Evolutionary conservation across 805 yeast species (phyloP).

Genomic region (Nakazawaea ambrosiae): DNA sequence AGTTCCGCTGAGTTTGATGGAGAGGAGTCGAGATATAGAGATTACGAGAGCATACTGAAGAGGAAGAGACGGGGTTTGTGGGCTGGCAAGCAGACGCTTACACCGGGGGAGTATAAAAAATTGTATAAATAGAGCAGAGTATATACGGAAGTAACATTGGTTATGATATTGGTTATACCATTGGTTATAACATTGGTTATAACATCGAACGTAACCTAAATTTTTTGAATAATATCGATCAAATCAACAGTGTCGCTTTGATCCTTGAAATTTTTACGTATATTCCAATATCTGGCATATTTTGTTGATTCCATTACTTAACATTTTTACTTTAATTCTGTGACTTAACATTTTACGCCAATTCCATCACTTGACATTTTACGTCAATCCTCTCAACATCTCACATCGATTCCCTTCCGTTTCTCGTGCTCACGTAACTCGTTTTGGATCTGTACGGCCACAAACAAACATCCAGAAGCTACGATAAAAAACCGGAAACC

Average conservation of each 20-base stretch:
- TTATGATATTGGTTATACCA: too few relatives aligned
- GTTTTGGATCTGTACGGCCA: constrained; percentile 90
- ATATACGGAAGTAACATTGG: too few relatives aligned
- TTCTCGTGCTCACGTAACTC: constrained; percentile 84
- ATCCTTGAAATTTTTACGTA: too few relatives aligned
- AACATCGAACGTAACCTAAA: too few relatives aligned
- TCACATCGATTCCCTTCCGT: constrained; percentile 73
- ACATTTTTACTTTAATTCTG: not conserved
- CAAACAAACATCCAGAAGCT: constrained; percentile 63
- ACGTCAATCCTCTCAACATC: constrained; percentile 61
- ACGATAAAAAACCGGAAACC: constrained; percentile 61
- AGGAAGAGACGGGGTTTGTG: constrained; percentile 59
- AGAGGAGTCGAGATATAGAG: constrained; percentile 49
- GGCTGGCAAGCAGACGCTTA: constrained; percentile 42
- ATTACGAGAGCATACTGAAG: constrained; percentile 57
- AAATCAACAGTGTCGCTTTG: too few relatives aligned
- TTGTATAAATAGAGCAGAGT: constrained; percentile 25
- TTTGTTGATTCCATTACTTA: not conserved
- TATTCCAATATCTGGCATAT: not conserved
- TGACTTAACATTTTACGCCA: not conserved
- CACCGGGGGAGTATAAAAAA: constrained; percentile 79
- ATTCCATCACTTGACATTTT: too few relatives aligned
- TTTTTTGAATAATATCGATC: too few relatives aligned
- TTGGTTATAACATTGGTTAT: too few relatives aligned
- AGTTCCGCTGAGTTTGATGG: constrained; percentile 81